These are phyloP conservation scores for Drechslerella dactyloides DNA, from an alignment of 2,329 filamentous ascomycete genomes.

Conservation along the genomic window DNA sequence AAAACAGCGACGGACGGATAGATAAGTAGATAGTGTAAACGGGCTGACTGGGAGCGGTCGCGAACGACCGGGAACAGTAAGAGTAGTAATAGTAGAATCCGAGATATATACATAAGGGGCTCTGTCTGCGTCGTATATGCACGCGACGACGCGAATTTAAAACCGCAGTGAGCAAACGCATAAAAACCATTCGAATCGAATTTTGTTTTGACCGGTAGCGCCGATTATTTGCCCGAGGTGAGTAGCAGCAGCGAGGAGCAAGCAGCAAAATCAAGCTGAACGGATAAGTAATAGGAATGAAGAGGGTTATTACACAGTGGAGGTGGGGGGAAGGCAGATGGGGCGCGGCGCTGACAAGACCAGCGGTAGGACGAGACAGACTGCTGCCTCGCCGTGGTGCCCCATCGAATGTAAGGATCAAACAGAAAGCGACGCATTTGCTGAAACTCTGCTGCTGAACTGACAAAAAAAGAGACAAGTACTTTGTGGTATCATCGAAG, in stretches of 20 bases:
- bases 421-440: slow-evolving; percentile 12
- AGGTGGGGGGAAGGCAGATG: no score
- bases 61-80: no score
- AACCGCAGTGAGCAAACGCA: background rate
- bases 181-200: slow-evolving; percentile 30
- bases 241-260: slow-evolving; percentile 3
- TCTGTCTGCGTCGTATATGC: no score
- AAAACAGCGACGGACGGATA: no score
- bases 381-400: no score
- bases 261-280: slow-evolving; percentile 16
- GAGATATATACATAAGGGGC: no score
- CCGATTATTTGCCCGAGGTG: slow-evolving; percentile 48
- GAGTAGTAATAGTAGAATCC: no score
- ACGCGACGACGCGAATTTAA: background rate
- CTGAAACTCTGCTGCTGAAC: slow-evolving; percentile 28
- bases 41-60: no score
- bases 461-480: slow-evolving; percentile 10
- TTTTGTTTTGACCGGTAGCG: slow-evolving; percentile 36
- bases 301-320: background rate
- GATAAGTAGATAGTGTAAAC: no score
- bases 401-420: slow-evolving; percentile 11
- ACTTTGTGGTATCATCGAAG: slow-evolving; percentile 51
- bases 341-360: no score
- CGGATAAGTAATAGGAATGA: slow-evolving; percentile 7
- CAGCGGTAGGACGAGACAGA: no score